Evolutionary conservation across 805 yeast species (phyloP).

Genomic region (Pichia deserticola): DNA sequence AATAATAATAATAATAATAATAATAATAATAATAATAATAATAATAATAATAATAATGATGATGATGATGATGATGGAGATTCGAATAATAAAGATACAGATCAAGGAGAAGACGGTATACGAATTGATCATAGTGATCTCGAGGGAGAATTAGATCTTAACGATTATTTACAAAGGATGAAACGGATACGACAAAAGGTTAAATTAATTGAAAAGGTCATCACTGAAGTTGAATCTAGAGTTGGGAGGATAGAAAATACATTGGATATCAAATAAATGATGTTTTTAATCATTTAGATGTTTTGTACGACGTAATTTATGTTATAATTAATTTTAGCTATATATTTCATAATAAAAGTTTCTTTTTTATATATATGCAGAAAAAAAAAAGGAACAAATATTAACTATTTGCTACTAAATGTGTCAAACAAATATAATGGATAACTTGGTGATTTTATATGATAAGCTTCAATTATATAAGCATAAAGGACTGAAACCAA

Average conservation of each 20-base stretch:
- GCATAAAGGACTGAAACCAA: slow-evolving; percentile 54
- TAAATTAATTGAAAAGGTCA: slow-evolving; percentile 17
- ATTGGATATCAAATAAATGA: not conserved
- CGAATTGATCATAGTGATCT: slow-evolving; percentile 12
- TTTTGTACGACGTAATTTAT: no score
- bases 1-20: not conserved
- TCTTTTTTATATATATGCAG: not conserved
- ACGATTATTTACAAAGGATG: slow-evolving; percentile 21
- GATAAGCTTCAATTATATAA: slow-evolving; percentile 57
- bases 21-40: not conserved
- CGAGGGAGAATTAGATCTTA: slow-evolving; percentile 12
- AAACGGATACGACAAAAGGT: slow-evolving; percentile 19
- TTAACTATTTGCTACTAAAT: not conserved
- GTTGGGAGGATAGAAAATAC: slow-evolving; percentile 22
- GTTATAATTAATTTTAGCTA: no score
- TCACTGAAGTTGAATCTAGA: slow-evolving; percentile 33
- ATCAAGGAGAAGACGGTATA: slow-evolving; percentile 11
- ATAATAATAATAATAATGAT: not conserved
- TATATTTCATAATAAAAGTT: no score
- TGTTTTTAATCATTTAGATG: not conserved
- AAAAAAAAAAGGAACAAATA: not conserved
- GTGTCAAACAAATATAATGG: slow-evolving; percentile 51
- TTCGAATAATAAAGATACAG: not conserved
- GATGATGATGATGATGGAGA: not conserved
- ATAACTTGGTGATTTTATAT: slow-evolving; percentile 63